A percentile compares a stretch with the other conserved stretches of the same genome.
These are phyloP conservation scores for Wallacemonas sp. DNA, from an alignment of 208 protist genomes.

Conservation along the genomic window DNA sequence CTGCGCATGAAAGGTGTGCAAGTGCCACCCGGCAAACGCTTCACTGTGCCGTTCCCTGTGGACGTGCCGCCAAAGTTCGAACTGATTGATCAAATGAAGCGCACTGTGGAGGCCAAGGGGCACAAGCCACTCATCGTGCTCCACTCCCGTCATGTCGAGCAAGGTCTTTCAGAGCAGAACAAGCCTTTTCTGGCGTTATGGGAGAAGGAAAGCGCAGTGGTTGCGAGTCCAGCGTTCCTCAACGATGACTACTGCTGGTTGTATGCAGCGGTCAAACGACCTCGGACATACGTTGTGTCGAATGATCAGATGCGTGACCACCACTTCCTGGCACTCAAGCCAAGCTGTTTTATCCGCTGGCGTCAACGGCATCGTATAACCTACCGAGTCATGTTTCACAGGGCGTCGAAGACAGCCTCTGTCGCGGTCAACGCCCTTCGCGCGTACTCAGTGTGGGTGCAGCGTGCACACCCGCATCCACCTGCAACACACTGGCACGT, in stretches of 20 bases:
- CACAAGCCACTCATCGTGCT: conserved; percentile 70
- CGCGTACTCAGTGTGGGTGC: conserved; percentile 79
- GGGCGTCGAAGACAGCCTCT: conserved; percentile 21
- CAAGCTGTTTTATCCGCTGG: conserved; percentile 80
- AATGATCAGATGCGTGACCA: conserved; percentile 90
- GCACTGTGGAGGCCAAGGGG: conserved; percentile 27
- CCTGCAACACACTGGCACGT: conserved; percentile 68
- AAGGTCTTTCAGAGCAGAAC: conserved; percentile 28
- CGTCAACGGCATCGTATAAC: conserved; percentile 82
- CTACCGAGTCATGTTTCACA: conserved; percentile 64
- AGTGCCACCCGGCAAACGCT: conserved; percentile 40
- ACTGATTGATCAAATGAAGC: conserved; percentile 72
- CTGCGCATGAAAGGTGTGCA: conserved; percentile 39
- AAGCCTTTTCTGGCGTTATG: conserved; percentile 40
- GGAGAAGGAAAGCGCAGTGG: conserved; percentile 29
- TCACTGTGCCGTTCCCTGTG: conserved; percentile 69
- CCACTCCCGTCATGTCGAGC: conserved; percentile 60
- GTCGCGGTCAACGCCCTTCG: conserved; percentile 43
- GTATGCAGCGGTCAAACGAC: conserved; percentile 54
- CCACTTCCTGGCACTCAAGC: conserved; percentile 77
- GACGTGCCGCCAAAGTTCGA: conserved; percentile 85
- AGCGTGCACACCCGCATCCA: conserved; percentile 30
- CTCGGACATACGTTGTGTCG: conserved; percentile 57
- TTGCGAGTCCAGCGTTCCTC: conserved; percentile 76
- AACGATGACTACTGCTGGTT: conserved; percentile 90